A percentile compares a stretch with the other conserved stretches of the same genome.
phyloP scores from a whole-genome alignment of 441 rosid genomes.

The Arabidopsis lyrata region DNA sequence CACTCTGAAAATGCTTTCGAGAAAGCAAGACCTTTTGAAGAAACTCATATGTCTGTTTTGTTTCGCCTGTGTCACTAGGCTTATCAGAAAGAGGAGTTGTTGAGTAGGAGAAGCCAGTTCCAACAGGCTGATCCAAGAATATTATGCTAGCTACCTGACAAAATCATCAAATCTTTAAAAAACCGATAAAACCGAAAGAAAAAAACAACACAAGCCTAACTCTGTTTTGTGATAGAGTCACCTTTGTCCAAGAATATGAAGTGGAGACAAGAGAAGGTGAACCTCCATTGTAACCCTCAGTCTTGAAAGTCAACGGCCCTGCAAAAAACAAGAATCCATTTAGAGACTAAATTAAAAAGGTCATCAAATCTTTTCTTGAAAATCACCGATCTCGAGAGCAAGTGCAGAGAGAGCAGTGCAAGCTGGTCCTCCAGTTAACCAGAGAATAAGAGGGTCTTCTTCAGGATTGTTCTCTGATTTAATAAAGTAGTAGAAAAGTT shows the following conservation, averaged over 20 bases:
- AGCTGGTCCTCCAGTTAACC: slow-evolving; percentile 89
- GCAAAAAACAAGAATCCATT: not conserved
- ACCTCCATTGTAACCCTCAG: slow-evolving; percentile 59
- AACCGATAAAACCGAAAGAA: not conserved
- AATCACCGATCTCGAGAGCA: slow-evolving; percentile 60
- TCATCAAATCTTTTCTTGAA: not conserved
- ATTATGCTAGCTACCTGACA: slow-evolving; percentile 61
- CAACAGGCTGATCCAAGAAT: slow-evolving; percentile 70
- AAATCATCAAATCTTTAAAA: not conserved
- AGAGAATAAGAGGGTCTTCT: slow-evolving; percentile 67
- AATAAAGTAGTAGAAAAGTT: slow-evolving; percentile 71
- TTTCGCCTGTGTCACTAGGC: slow-evolving; percentile 52
- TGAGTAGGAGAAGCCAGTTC: slow-evolving; percentile 73
- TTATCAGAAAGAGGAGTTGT: slow-evolving; percentile 36
- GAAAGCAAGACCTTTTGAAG: slow-evolving; percentile 46
- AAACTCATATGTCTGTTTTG: slow-evolving; percentile 51
- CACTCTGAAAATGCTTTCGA: not conserved
- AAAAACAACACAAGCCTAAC: not conserved
- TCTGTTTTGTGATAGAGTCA: slow-evolving; percentile 20
- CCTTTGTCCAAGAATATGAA: slow-evolving; percentile 81
- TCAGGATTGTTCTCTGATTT: slow-evolving; percentile 40
- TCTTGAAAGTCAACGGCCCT: slow-evolving; percentile 66
- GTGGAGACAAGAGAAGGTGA: slow-evolving; percentile 63
- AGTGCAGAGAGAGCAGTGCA: slow-evolving; percentile 63
- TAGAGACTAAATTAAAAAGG: not conserved